phyloP scores from a whole-genome alignment of 306 rosid species.

The Fragaria vesca region DNA sequence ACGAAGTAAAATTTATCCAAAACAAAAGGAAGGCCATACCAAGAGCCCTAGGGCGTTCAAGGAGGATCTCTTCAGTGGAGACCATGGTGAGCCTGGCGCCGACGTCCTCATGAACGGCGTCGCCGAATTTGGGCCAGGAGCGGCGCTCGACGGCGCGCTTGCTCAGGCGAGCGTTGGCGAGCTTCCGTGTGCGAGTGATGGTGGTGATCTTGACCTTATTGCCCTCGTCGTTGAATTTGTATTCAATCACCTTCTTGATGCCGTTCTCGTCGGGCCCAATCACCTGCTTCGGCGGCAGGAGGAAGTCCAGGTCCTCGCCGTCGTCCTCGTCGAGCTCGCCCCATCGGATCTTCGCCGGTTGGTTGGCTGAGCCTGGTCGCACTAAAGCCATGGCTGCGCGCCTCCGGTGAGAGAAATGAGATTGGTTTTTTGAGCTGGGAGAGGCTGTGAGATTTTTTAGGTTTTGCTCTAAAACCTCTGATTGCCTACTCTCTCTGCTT shows the following conservation, averaged over 20 bases:
- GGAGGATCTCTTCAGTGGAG: slow-evolving; percentile 88
- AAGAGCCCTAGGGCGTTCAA: slow-evolving; percentile 86
- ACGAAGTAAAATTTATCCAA: background rate
- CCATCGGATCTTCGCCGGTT: slow-evolving; percentile 47
- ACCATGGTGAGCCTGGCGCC: slow-evolving; percentile 85
- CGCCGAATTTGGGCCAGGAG: slow-evolving; percentile 87
- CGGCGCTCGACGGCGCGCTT: slow-evolving; percentile 63
- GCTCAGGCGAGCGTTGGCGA: slow-evolving; percentile 56
- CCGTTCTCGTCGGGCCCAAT: slow-evolving; percentile 90
- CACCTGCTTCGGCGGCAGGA: slow-evolving; percentile 71
- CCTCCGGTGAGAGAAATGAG: background rate
- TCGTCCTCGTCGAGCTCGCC: slow-evolving; percentile 81
- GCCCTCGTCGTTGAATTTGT: slow-evolving; percentile 79
- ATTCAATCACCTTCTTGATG: slow-evolving; percentile 67
- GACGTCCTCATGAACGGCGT: slow-evolving; percentile 81
- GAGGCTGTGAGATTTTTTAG: background rate
- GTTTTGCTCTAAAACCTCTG: background rate
- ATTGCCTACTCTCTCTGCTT: background rate
- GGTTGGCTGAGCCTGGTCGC: slow-evolving; percentile 23
- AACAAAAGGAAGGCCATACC: slow-evolving; percentile 33
- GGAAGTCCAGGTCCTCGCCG: slow-evolving; percentile 76
- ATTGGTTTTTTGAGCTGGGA: background rate
- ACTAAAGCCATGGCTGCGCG: slow-evolving; percentile 19
- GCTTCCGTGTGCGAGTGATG: slow-evolving; percentile 64
- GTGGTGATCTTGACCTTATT: slow-evolving; percentile 78